Percentiles rank a stretch among this genome's conserved stretches.
Evolutionary conservation across 2,329 filamentous ascomycete genomes (phyloP).

Genomic region (Fusarium papillatum): DNA sequence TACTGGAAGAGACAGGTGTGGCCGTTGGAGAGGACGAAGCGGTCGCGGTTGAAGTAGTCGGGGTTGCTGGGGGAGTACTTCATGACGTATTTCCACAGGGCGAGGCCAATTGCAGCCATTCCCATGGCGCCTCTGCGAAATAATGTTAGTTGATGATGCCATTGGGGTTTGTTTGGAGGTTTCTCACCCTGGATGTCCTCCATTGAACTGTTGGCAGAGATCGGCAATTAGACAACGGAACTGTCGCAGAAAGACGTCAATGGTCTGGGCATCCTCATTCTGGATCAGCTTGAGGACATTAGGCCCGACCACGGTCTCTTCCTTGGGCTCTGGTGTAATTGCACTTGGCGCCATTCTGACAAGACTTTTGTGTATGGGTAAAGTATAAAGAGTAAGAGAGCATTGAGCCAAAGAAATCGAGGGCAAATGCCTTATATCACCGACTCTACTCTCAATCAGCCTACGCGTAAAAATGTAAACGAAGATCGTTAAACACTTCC

Average conservation of each 20-base stretch:
- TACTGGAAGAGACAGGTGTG: slow-evolving; percentile 70
- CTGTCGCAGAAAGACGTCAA: slow-evolving; percentile 67
- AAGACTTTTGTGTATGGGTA: not conserved
- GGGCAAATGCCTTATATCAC: slow-evolving; percentile 2
- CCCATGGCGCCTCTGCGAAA: slow-evolving; percentile 61
- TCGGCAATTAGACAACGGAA: slow-evolving; percentile 77
- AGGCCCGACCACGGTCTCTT: slow-evolving; percentile 30
- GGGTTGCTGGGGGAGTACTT: slow-evolving; percentile 68
- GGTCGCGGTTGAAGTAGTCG: slow-evolving; percentile 71
- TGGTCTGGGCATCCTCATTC: slow-evolving; percentile 42
- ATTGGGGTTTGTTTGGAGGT: not conserved
- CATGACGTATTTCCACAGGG: slow-evolving; percentile 74
- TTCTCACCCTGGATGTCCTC: slow-evolving; percentile 75
- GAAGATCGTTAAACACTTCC: not conserved
- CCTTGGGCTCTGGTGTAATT: slow-evolving; percentile 31
- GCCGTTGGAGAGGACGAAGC: slow-evolving; percentile 74
- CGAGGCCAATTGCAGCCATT: slow-evolving; percentile 73
- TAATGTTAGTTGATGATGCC: not conserved
- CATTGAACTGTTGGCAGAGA: slow-evolving; percentile 77
- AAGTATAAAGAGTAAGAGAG: not conserved
- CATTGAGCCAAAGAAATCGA: not conserved
- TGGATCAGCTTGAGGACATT: slow-evolving; percentile 42
- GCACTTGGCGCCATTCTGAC: slow-evolving; percentile 42
- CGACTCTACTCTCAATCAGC: not conserved
- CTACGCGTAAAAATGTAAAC: not conserved